A percentile compares a stretch with the other conserved stretches of the same genome.
Evolutionary conservation across 2,329 filamentous ascomycete species (phyloP).

Genomic region (Penicillium griseofulvum): DNA sequence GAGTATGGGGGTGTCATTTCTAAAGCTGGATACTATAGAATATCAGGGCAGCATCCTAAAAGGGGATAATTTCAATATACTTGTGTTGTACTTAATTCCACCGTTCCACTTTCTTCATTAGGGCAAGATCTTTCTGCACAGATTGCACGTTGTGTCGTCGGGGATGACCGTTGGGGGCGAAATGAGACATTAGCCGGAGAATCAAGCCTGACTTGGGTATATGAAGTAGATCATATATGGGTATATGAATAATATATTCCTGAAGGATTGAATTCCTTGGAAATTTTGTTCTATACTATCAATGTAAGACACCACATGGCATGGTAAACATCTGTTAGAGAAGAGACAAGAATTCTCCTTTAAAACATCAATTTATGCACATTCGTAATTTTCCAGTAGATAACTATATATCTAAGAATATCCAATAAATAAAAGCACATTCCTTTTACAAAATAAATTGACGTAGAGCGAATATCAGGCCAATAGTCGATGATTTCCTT

Average conservation of each 20-base stretch:
- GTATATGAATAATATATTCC: too few relatives aligned
- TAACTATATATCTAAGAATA: neutral
- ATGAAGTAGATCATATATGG: neutral
- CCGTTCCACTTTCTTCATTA: neutral
- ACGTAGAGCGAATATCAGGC: too few relatives aligned
- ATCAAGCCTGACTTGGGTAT: neutral
- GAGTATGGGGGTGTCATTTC: neutral
- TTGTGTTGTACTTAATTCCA: neutral
- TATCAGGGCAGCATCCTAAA: constrained; percentile 1
- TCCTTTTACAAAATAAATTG: neutral
- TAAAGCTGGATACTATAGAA: neutral
- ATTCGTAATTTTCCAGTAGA: too few relatives aligned
- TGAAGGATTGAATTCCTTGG: too few relatives aligned
- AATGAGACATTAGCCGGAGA: neutral
- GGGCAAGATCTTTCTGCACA: neutral
- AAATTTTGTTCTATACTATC: too few relatives aligned
- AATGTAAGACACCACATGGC: too few relatives aligned
- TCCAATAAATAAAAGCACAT: neutral
- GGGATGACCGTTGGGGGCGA: neutral
- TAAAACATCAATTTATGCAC: too few relatives aligned
- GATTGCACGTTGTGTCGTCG: neutral
- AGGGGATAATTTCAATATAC: neutral
- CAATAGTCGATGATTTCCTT: too few relatives aligned
- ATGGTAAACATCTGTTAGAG: too few relatives aligned
- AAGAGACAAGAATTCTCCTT: too few relatives aligned